Evolutionary conservation across 768 basidiomycete species (phyloP), one percentile per base, ranked within the genome.

Genomic region (Hygrophoropsis aurantiaca): DNA sequence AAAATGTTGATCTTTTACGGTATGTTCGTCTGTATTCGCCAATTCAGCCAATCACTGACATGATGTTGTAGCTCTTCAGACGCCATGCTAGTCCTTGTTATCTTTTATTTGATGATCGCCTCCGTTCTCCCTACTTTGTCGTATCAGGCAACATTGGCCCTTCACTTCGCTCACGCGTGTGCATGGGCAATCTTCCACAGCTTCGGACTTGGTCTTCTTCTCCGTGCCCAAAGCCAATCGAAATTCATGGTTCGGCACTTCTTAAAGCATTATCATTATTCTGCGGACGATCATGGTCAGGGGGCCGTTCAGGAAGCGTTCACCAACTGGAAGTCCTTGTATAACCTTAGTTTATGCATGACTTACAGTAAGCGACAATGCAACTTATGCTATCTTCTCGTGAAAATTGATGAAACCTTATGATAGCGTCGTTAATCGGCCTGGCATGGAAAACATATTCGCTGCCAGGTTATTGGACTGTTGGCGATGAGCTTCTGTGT

Each of bases 221-320:
- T 99, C 33, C 81, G 81, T 18, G 89, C 85, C 2, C 97, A 99
- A 67, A 86, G 88, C 55, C 76, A 84, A 63, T 80, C 69, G 64
- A 94, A 94, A 65, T 97, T 87, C 72, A 69, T 97, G 32, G 97
- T 98, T 21, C 72, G 92, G 53, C 97, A 99, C 65, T 98, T 88
- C 62, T 68, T 97, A 57, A 93, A 95, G 74, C 84, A 97, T 59
- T 99, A 98, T 60, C 84, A 92, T 57, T 98, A 97, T 65, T 78
- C 84, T 11, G 72, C 74, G 38, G 74, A 81, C 48, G 84, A 88
- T 46, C 80, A 77, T 13, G 82, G 80, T 4, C 76, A 82, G 48
- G 81, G 84, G 38, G 94, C 95, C 0, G 80, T 94, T n/a, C 76
- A 84, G 32, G 97, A 99, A 61, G 92, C 95, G 0, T 99, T 97